Evolutionary conservation across 306 rosid genomes (phyloP).

Genomic region (Glycine latifolia): DNA sequence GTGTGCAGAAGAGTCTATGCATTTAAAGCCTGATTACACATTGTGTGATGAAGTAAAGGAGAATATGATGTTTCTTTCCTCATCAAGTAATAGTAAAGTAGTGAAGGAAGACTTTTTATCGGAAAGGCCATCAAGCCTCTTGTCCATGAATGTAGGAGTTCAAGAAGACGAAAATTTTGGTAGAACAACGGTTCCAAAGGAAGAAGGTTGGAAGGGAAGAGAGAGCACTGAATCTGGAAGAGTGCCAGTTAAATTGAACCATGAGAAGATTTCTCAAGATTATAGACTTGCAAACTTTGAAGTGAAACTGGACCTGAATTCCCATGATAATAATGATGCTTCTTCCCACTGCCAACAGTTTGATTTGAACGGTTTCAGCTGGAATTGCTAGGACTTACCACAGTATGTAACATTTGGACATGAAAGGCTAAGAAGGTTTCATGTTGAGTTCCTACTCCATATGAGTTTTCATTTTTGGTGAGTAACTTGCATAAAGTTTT

Average conservation of each 20-base stretch:
- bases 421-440: constrained; percentile 29
- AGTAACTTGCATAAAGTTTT: constrained; percentile 12
- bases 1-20: constrained; percentile 38
- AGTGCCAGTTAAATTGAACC: constrained; percentile 16
- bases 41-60: constrained; percentile 55
- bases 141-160: constrained; percentile 61
- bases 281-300: constrained; percentile 51
- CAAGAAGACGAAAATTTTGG: constrained; percentile 43
- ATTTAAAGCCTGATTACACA: constrained; percentile 43
- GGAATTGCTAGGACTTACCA: constrained; percentile 54
- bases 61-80: constrained; percentile 48
- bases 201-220: constrained; percentile 49
- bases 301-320: constrained; percentile 72
- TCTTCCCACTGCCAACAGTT: constrained; percentile 69
- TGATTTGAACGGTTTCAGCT: constrained; percentile 84
- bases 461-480: constrained; percentile 30
- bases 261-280: constrained; percentile 51
- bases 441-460: constrained; percentile 26
- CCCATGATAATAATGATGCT: constrained; percentile 61
- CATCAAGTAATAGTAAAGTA: constrained; percentile 36
- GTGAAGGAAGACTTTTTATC: constrained; percentile 44
- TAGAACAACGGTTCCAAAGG: background rate
- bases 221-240: constrained; percentile 41
- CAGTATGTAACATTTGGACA: background rate
- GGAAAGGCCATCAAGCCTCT: constrained; percentile 52